A percentile compares a stretch with the other conserved stretches of the same genome.
phyloP scores from a whole-genome alignment of 345 rosid genomes.

The Aurinia saxatilis region DNA sequence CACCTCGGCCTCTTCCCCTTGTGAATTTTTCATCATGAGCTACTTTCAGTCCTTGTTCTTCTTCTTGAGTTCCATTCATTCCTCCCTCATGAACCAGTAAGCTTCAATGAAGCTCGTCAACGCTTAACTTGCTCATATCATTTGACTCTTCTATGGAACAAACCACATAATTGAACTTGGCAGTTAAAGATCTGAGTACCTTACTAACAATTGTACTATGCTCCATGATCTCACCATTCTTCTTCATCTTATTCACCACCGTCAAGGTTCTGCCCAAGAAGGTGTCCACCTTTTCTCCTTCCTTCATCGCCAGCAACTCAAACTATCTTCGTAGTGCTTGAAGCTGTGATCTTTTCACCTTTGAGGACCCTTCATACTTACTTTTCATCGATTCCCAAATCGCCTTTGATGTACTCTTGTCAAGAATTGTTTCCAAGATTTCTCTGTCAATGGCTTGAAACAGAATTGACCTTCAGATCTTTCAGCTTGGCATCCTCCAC shows the following conservation, averaged over 20 bases:
- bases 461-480: neutral
- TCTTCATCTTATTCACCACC: neutral
- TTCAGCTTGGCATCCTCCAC: neutral
- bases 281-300: neutral
- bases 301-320: neutral
- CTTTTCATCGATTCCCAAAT: neutral
- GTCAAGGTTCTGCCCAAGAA: neutral
- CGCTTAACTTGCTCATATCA: too few species aligned
- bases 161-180: too few species aligned
- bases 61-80: too few species aligned
- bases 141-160: too few species aligned
- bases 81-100: too few species aligned
- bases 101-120: too few species aligned
- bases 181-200: too few species aligned
- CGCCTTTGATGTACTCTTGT: neutral
- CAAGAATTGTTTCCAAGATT: neutral
- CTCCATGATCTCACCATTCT: constrained; percentile 1
- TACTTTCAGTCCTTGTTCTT: too few species aligned
- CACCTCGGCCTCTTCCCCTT: too few species aligned
- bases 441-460: neutral
- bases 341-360: neutral
- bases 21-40: too few species aligned
- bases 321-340: neutral
- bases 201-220: neutral
- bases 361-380: neutral